phyloP scores from a whole-genome alignment of 306 rosid genomes.

The Gastrolobium bilobum region DNA sequence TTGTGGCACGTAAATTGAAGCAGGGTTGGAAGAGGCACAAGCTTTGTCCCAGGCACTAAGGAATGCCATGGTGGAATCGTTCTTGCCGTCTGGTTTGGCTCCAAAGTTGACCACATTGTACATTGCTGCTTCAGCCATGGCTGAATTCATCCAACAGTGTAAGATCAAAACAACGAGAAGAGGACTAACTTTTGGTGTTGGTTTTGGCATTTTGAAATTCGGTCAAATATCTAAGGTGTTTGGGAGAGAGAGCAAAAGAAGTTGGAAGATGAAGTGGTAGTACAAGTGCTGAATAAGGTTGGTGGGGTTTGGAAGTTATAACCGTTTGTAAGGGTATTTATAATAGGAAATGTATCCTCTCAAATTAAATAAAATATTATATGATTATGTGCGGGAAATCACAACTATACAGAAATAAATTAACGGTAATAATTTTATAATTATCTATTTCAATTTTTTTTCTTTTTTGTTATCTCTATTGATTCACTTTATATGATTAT shows the following conservation, averaged over 20 bases:
- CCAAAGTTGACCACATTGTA: constrained; percentile 62
- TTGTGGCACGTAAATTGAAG: constrained; percentile 52
- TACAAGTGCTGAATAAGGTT: constrained; percentile 38
- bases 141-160: neutral
- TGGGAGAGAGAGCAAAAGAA: neutral
- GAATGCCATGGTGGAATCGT: constrained; percentile 65
- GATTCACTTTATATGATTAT: too few relatives aligned
- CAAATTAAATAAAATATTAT: too few relatives aligned
- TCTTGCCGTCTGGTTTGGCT: constrained; percentile 58
- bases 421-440: too few relatives aligned
- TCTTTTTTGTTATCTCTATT: too few relatives aligned
- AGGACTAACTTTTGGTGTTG: neutral
- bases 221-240: neutral
- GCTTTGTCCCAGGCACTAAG: constrained; percentile 63
- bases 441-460: too few relatives aligned
- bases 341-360: too few relatives aligned
- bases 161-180: neutral
- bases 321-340: constrained; percentile 50
- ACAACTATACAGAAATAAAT: too few relatives aligned
- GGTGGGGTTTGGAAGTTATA: constrained; percentile 35
- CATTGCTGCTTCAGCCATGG: neutral
- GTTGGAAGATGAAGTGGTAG: constrained; percentile 37
- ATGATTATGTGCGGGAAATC: too few relatives aligned
- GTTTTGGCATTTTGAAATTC: constrained; percentile 5
- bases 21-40: constrained; percentile 40